phyloP scores from a whole-genome alignment of 176 grass and related monocot genomes.

The Ensete glaucum region DNA sequence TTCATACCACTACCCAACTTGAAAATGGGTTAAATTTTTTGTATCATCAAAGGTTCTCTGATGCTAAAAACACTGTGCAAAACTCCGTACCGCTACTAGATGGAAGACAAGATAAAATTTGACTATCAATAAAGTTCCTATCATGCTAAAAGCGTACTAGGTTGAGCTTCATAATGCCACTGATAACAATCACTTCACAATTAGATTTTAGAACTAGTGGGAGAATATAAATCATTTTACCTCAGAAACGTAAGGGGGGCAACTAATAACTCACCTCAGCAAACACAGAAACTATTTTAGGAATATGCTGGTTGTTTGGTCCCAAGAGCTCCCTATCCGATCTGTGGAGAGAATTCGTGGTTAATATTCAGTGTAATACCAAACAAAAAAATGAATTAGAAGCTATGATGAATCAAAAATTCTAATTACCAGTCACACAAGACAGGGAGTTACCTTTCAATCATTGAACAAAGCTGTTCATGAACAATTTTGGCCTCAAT shows the following conservation, averaged over 20 bases:
- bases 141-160: too few relatives aligned
- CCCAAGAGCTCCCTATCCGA: conserved; percentile 71
- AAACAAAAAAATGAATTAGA: not conserved
- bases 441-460: conserved; percentile 51
- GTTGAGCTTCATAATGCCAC: too few relatives aligned
- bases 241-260: not conserved
- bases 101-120: too few relatives aligned
- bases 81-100: too few relatives aligned
- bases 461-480: conserved; percentile 85
- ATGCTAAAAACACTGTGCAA: too few relatives aligned
- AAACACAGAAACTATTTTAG: conserved; percentile 76
- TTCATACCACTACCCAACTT: too few relatives aligned
- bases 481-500: conserved; percentile 98
- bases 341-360: conserved; percentile 24
- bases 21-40: too few relatives aligned
- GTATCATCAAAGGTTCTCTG: too few relatives aligned
- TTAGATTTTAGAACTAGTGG: too few relatives aligned
- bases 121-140: too few relatives aligned
- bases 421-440: conserved; percentile 1
- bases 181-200: too few relatives aligned
- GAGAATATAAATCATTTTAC: not conserved
- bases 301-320: conserved; percentile 69
- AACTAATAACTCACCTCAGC: conserved; percentile 50
- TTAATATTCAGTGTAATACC: not conserved
- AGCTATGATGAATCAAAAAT: not conserved